Evolutionary conservation across 192 early-diverging fungal species (phyloP), one percentile per base, ranked within the genome.

Genomic region (Mortierella claussenii): DNA sequence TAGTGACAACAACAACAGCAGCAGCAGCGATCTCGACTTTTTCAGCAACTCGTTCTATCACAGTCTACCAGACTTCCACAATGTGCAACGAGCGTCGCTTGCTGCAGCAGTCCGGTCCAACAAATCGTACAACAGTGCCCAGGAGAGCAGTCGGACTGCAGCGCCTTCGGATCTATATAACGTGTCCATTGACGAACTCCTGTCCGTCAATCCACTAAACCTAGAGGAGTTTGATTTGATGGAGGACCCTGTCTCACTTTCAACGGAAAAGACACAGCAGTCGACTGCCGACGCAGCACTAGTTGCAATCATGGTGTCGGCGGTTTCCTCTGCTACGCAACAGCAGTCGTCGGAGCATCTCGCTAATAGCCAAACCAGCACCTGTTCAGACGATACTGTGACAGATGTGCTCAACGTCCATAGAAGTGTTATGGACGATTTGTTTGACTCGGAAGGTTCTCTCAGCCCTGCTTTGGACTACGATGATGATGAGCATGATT

Each of bases 121-220:
- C 13, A 45, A 13, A 18, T n/a, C 9, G 17, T 48, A 20, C 24
- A 20, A 26, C 23, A 28, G 5, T 15, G 24, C 61, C 31, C 20
- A 17, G 1, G 52, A 59, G 34, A 50, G 18, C 30, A 23, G 21
- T 26, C 10, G 30, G n/a, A 73, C 69, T 20, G 69, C 69, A 13
- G 60, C 69, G 30, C 69, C 69, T 10, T 73, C 60, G 20, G 69
- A 73, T 21, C 46, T 73, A 4, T 73, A 40, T 30, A 64, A 58
- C 47, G 23, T 64, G 17, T 40, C 69, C 8, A 56, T 73, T 18
- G 53, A 64, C 21, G 54, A 63, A 20, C 37, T 64, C n/a, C 42
- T 73, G 33, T 62, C 69, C 4, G n/a, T 53, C 2, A 60, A 57
- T 28, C 52, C 68, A 11, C 52, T 62, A 9, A 47, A 60, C 26